Percentiles rank a stretch among this genome's conserved stretches.
phyloP scores from a whole-genome alignment of 371 early-diverging fungal species.

The Fennellomyces sp. region DNA sequence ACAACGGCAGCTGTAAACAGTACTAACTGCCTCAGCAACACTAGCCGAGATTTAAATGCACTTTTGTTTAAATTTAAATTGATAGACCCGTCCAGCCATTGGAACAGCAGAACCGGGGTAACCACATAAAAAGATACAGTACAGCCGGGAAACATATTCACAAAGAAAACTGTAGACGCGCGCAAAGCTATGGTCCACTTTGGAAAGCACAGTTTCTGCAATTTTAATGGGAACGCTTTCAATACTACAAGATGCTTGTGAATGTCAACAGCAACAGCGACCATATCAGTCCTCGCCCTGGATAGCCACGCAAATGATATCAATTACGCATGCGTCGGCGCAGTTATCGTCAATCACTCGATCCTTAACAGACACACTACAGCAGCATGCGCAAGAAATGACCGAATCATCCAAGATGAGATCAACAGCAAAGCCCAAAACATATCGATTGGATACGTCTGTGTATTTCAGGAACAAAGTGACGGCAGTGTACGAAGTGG shows the following conservation, averaged over 20 bases:
- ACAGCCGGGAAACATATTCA: background rate
- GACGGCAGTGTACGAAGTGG: background rate
- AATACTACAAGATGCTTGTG: background rate
- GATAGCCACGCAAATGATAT: background rate
- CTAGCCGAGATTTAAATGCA: constrained; percentile 5
- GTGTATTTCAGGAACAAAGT: background rate
- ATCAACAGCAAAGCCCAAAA: background rate
- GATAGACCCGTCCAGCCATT: background rate
- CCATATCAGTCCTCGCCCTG: background rate
- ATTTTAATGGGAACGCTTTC: background rate
- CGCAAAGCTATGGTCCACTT: background rate
- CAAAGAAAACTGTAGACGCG: background rate
- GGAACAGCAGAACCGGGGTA: background rate
- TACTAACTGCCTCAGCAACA: too few relatives aligned
- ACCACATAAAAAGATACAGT: background rate
- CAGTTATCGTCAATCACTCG: background rate
- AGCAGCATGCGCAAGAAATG: background rate
- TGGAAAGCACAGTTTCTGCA: background rate
- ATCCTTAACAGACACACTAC: background rate
- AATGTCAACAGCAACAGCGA: background rate
- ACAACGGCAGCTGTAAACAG: too few relatives aligned
- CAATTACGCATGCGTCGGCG: background rate
- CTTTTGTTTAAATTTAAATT: constrained; percentile 1
- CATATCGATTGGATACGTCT: background rate
- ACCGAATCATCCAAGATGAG: background rate